Evolutionary conservation across 2,329 filamentous ascomycete genomes (phyloP), one percentile per base, ranked within the genome.

Genomic region (Neopestalotiopsis clavispora): DNA sequence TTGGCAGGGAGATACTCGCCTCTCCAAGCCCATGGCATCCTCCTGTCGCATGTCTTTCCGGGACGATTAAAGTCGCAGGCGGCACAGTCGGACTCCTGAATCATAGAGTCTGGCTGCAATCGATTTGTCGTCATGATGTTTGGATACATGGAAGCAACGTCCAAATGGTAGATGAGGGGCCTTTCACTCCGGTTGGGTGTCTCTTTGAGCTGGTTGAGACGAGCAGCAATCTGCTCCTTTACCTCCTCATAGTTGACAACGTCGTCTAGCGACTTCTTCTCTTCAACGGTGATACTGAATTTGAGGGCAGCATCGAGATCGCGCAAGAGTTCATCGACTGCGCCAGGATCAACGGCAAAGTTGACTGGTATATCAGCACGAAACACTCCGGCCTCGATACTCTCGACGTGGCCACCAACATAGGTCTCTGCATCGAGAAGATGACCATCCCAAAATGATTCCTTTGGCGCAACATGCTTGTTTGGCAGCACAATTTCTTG

Each of bases 121-220:
- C 96, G 92, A 80, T 99, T 99, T 1, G 96, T 99, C 1, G 97
- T 99, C 97, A 99, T 99, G 79, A 99, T 99, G 80, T 99, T 99
- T 10, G 96, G 96, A 79, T 99, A 99, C 96, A 99, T 99, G 69
- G 96, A 98, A 20, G 96, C 96, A 69, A 99, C 97, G 78, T 99
- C 96, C 82, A 99, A 85, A 86, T 99, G 96, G 82, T 99, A 99
- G 72, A 99, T 99, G 40, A 97, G 88, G 4, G 96, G 96, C 58
- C 90, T 86, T 79, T 99, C 96, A 74, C 86, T 90, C 71, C 96
- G 88, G 75, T 97, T 94, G 0, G 96, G 95, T 0, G 91, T 96
- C 65, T 91, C 86, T 79, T 93, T 97, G 66, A 99, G 85, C 71
- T 90, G 86, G 66, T 87, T 84, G 42, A 99, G 82, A 70, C 88